Conservation (phyloP, 352 stramenopile species). For the Phytophthora pini region DNA sequence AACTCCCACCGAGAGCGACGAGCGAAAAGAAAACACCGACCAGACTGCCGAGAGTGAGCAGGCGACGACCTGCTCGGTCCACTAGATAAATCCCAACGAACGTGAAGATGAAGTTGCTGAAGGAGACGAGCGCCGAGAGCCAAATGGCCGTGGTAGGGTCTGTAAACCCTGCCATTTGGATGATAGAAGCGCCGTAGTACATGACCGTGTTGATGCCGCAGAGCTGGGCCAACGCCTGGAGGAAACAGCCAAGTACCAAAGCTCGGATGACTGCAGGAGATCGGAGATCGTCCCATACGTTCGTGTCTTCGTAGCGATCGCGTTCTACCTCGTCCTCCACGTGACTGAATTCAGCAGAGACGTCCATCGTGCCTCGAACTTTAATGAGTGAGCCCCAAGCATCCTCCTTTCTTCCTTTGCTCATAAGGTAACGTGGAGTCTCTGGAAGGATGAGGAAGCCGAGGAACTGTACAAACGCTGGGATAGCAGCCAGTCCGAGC, state of each 20-base stretch:
- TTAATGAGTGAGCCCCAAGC: conserved; percentile 62
- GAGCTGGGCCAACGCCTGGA: conserved; percentile 58
- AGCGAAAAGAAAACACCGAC: conserved; percentile 27
- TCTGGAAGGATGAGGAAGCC: conserved; percentile 74
- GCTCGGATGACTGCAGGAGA: conserved; percentile 43
- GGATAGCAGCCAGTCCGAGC: conserved; percentile 75
- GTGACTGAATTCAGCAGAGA: conserved; percentile 65
- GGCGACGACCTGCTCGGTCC: conserved; percentile 22
- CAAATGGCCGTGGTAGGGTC: conserved; percentile 72
- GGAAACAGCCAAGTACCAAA: conserved; percentile 53
- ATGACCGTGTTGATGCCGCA: conserved; percentile 88
- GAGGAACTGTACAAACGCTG: conserved; percentile 72
- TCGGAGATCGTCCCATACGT: conserved; percentile 44
- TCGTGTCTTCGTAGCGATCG: conserved; percentile 24
- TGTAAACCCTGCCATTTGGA: conserved; percentile 79
- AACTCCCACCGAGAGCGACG: conserved; percentile 26
- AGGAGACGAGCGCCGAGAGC: conserved; percentile 65
- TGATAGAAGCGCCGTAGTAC: conserved; percentile 83
- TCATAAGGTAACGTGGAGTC: conserved; percentile 72
- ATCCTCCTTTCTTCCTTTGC: conserved; percentile 50
- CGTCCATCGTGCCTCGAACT: conserved; percentile 65
- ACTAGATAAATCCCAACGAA: conserved; percentile 33
- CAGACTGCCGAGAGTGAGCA: conserved; percentile 22
- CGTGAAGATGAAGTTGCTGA: conserved; percentile 36
- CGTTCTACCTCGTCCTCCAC: conserved; percentile 67